Conservation (phyloP, 2,329 filamentous ascomycete species). For the Colletotrichum sp. region DNA sequence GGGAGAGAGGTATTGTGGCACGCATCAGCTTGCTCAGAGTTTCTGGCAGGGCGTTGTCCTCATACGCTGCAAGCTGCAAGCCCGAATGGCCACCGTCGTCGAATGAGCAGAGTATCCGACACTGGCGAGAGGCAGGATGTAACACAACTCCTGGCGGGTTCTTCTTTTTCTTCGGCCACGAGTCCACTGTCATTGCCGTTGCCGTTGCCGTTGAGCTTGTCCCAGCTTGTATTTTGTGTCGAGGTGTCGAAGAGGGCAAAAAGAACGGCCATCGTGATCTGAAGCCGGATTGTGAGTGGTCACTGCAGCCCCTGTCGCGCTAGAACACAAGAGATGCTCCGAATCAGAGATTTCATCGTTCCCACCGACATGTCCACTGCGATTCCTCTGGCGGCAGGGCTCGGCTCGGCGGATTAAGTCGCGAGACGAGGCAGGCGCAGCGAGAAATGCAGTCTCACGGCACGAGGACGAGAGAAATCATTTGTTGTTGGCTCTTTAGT, state of each 20-base stretch:
- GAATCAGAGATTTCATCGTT: conserved; percentile 9
- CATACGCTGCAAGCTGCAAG: not conserved
- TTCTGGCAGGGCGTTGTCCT: not conserved
- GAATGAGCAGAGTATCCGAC: not conserved
- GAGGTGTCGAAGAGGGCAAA: not conserved
- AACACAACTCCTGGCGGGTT: not conserved
- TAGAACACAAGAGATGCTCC: not conserved
- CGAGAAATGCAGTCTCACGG: not conserved
- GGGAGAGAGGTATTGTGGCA: not conserved
- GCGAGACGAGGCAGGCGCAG: not conserved
- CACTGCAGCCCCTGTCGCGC: not conserved
- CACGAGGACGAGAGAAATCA: not conserved
- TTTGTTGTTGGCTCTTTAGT: not conserved
- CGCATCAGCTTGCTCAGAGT: not conserved
- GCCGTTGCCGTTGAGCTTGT: not conserved
- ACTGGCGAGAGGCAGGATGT: not conserved
- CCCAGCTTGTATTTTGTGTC: not conserved
- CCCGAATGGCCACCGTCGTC: not conserved
- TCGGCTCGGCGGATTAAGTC: not conserved
- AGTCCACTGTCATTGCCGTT: not conserved
- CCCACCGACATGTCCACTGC: not conserved
- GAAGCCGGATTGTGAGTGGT: not conserved
- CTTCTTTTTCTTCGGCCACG: not conserved
- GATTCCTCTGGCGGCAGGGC: not conserved
- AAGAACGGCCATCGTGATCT: not conserved